phyloP scores from a whole-genome alignment of 805 yeast species.

The Schwanniomyces polymorphus region DNA sequence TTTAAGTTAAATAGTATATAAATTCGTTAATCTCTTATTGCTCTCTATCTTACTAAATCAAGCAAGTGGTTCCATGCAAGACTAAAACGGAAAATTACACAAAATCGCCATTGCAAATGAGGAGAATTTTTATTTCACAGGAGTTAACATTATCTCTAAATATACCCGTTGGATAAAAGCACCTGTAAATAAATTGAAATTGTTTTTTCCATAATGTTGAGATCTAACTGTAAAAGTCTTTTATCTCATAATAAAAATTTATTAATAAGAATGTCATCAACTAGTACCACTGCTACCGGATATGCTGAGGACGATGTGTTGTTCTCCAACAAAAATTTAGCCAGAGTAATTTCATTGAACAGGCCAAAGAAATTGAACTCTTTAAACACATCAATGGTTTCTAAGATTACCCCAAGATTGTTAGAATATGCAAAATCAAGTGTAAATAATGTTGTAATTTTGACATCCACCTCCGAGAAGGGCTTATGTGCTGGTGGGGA shows the following conservation, averaged over 20 bases:
- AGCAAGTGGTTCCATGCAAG: background rate
- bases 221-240: slow-evolving; percentile 1
- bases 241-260: background rate
- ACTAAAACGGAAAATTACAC: background rate
- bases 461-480: slow-evolving; percentile 64
- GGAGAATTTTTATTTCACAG: slow-evolving; percentile 9
- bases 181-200: background rate
- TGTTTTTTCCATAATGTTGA: slow-evolving; percentile 2
- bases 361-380: slow-evolving; percentile 86
- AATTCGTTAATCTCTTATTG: background rate
- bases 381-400: slow-evolving; percentile 72
- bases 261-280: slow-evolving; percentile 6
- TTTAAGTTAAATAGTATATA: background rate
- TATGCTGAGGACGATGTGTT: slow-evolving; percentile 54
- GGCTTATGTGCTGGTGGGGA: slow-evolving; percentile 97
- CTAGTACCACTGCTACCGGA: slow-evolving; percentile 9
- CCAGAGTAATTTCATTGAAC: slow-evolving; percentile 75
- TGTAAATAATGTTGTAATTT: slow-evolving; percentile 61
- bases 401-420: slow-evolving; percentile 68
- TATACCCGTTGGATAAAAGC: slow-evolving; percentile 1
- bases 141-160: slow-evolving; percentile 1
- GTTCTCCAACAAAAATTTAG: slow-evolving; percentile 59
- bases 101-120: slow-evolving; percentile 3
- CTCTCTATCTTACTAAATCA: background rate
- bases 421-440: slow-evolving; percentile 73